These are phyloP conservation scores for Populus deltoides DNA, from an alignment of 345 rosid genomes.

Conservation along the genomic window DNA sequence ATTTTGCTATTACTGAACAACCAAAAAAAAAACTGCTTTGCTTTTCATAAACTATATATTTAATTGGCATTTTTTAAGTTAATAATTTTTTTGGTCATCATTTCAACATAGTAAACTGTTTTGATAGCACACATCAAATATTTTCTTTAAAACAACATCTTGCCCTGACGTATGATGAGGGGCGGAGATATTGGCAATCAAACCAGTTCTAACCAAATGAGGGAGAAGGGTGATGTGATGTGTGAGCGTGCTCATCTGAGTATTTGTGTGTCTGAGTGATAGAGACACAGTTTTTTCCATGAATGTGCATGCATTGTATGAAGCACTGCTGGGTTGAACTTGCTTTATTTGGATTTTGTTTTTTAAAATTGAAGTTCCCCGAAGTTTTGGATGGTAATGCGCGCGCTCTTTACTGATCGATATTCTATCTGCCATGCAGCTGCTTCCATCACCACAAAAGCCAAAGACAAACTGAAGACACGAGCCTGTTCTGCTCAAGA, in stretches of 20 bases:
- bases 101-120: not conserved
- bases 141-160: not conserved
- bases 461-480: constrained; percentile 46
- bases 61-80: not conserved
- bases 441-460: constrained; percentile 65
- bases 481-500: constrained; percentile 10
- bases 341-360: not conserved
- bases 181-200: not conserved
- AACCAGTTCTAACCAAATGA: not conserved
- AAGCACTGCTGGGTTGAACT: not conserved
- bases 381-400: not conserved
- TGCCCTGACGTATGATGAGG: not conserved
- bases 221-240: not conserved
- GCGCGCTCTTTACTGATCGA: not conserved
- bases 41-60: not conserved
- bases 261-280: not conserved
- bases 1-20: too few relatives aligned
- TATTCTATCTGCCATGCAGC: constrained; percentile 37
- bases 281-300: not conserved
- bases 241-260: too few relatives aligned
- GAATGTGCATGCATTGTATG: not conserved
- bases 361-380: not conserved
- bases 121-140: not conserved
- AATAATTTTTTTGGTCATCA: not conserved
- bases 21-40: not conserved